Percentiles rank a stretch among this genome's conserved stretches.
These are phyloP conservation scores for Phytophthora megakarya DNA, from an alignment of 352 stramenopile species.

Conservation along the genomic window DNA sequence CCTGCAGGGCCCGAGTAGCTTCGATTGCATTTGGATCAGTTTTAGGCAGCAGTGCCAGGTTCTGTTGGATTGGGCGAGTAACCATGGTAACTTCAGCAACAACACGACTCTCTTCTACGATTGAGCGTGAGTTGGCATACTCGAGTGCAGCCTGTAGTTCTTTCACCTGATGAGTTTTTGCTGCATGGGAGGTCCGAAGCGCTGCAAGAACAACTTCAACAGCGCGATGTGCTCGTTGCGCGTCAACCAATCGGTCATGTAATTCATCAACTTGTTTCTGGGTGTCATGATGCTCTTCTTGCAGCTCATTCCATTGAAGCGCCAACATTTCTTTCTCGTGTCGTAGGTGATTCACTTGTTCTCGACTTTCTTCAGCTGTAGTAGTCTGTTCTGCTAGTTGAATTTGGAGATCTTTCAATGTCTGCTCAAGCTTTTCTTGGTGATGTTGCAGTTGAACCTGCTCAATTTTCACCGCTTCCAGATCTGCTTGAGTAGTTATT, in stretches of 20 bases:
- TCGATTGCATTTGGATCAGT: background rate
- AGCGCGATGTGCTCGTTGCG: slow-evolving; percentile 40
- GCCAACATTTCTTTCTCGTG: slow-evolving; percentile 49
- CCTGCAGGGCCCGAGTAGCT: slow-evolving; percentile 7
- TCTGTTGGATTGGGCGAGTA: background rate
- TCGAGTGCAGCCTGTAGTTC: slow-evolving; percentile 31
- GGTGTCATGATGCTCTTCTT: slow-evolving; percentile 55
- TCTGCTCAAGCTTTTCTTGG: slow-evolving; percentile 28
- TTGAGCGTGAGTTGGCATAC: slow-evolving; percentile 9
- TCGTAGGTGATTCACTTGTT: slow-evolving; percentile 38
- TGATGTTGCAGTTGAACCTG: slow-evolving; percentile 30
- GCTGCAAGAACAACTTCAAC: slow-evolving; percentile 28
- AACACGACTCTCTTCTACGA: background rate
- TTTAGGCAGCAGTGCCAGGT: background rate
- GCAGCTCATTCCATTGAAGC: slow-evolving; percentile 52
- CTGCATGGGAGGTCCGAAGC: slow-evolving; percentile 30
- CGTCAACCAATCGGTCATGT: slow-evolving; percentile 54
- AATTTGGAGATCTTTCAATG: slow-evolving; percentile 28
- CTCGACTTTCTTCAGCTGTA: slow-evolving; percentile 20
- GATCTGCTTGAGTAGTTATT: slow-evolving; percentile 19
- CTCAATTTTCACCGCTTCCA: slow-evolving; percentile 29
- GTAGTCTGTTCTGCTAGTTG: slow-evolving; percentile 36
- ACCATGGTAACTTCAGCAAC: background rate
- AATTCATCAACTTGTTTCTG: slow-evolving; percentile 59
- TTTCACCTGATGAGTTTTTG: slow-evolving; percentile 32